phyloP scores from a whole-genome alignment of 805 yeast species.

The Lipomyces lipofer region DNA sequence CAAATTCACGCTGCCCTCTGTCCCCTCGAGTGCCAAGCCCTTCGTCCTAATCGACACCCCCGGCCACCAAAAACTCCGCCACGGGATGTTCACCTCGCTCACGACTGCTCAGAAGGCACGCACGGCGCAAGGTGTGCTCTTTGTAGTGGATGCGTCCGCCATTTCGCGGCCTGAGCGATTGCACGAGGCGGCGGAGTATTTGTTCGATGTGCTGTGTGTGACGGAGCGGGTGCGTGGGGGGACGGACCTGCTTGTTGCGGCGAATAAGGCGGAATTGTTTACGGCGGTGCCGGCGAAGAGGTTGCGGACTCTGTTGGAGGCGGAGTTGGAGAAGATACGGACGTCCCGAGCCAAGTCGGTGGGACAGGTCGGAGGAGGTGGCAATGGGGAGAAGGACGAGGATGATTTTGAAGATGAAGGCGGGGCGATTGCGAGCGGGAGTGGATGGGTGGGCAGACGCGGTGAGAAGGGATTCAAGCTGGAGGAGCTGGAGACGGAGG shows the following conservation, averaged over 20 bases:
- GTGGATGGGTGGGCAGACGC: conserved; percentile 13
- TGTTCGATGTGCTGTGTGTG: conserved; percentile 45
- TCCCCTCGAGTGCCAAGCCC: conserved; percentile 41
- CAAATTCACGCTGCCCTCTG: conserved; percentile 45
- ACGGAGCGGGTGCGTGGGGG: conserved; percentile 61
- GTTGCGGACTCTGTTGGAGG: conserved; percentile 59
- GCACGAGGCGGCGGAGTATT: conserved; percentile 31
- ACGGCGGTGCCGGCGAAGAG: conserved; percentile 71
- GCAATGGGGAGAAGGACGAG: conserved; percentile 8
- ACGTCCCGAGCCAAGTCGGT: conserved; percentile 51
- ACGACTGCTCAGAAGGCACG: conserved; percentile 43
- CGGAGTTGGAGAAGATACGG: conserved; percentile 60
- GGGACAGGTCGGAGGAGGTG: conserved; percentile 39
- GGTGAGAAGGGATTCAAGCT: conserved; percentile 15
- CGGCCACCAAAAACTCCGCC: conserved; percentile 76
- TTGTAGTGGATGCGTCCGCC: conserved; percentile 73
- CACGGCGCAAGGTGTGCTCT: conserved; percentile 66
- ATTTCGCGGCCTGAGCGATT: conserved; percentile 24
- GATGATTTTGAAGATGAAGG: conserved; percentile 5
- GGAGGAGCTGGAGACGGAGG: conserved; percentile 27
- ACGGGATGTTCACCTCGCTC: conserved; percentile 51
- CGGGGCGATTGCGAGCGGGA: conserved; percentile 8
- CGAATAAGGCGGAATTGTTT: conserved; percentile 84
- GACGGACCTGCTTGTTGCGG: conserved; percentile 66
- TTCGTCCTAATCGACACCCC: conserved; percentile 76